Conservation (phyloP, 108 stramenopile species). For the Schizochytrium sp. region DNA sequence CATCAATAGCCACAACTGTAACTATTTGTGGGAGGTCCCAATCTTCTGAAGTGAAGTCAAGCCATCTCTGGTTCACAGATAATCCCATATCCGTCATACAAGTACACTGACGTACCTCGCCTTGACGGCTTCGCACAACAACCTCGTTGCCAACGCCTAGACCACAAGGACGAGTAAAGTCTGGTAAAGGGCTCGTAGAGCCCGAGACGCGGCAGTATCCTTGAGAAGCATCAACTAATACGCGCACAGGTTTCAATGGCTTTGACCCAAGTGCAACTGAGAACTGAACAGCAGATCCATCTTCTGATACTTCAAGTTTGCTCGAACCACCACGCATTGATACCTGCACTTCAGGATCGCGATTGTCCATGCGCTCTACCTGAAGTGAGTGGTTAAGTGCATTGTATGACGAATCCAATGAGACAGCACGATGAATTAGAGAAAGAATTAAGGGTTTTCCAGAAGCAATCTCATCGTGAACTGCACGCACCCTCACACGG, state of each 20-base stretch:
- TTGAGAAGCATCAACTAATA: background rate
- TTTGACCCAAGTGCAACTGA: background rate
- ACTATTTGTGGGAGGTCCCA: conserved; percentile 28
- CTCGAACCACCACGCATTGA: background rate
- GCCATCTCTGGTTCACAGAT: background rate
- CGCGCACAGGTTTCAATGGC: background rate
- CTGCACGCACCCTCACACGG: background rate
- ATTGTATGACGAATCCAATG: background rate
- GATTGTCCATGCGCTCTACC: background rate
- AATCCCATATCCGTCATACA: conserved; percentile 2
- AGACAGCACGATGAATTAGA: conserved; percentile 7
- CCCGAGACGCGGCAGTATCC: background rate
- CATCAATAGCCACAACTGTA: conserved; percentile 10
- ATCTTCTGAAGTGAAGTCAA: background rate
- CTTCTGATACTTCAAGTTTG: background rate
- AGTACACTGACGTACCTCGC: background rate
- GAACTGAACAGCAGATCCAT: background rate
- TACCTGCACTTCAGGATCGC: background rate
- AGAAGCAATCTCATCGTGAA: background rate
- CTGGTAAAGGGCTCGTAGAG: background rate
- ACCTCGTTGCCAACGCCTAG: background rate
- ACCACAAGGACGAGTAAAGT: background rate
- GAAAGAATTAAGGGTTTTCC: background rate
- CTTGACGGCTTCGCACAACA: background rate
- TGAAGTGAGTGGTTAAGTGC: background rate